Base-by-base conservation (phyloP, 139 green algal genomes). In the Micromonas commoda region DNA sequence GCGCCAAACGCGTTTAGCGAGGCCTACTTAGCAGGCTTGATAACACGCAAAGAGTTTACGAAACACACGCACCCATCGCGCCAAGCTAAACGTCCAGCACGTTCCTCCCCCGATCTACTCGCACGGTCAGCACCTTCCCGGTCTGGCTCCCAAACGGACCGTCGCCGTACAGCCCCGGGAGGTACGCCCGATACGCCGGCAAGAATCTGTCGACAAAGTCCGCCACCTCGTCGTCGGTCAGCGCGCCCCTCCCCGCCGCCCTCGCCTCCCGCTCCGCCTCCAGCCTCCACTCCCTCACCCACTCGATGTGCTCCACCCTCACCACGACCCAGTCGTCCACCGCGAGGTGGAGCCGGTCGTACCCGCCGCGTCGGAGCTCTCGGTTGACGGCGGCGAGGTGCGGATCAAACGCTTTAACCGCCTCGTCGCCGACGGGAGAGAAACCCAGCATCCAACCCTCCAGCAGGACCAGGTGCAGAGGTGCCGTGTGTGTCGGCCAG, bases 391-490 rank as follows among this genome's bases (percentile, higher is more conserved):
- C 33, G 1, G 32, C 70, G 26, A 97, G 85, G 63, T 91, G 63
- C 0, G 85, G 71, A 39, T 89, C 77, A 9, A 93, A 82, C 3
- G 81, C 83, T 72, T 0, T 9, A 39, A 35, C 81, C 85, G 64
- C 81, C 80, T 84, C 82, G 2, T 82, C 66, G 0, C 54, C 29
- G 2, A 93, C 45, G 45, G 60, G 31, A 34, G 63, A 24, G 77
- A 96, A 96, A 70, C 95, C 93, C 21, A 91, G 85, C 93, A 98
- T 99, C 95, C 95, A 99, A n/a, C 95, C 95, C 86, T 99, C 95
- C 77, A 98, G 95, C 0, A 99, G 88, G 0, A 99, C 88, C 13
- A 97, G 81, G 28, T 96, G 85, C 64, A 97, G 65, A 0, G 91
- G 90, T 2, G 86, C 91, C n/a, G 78, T 31, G 2, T 94, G 90